A percentile compares a stretch with the other conserved stretches of the same genome.
phyloP scores from a whole-genome alignment of 345 rosid genomes.

The Populus euphratica region DNA sequence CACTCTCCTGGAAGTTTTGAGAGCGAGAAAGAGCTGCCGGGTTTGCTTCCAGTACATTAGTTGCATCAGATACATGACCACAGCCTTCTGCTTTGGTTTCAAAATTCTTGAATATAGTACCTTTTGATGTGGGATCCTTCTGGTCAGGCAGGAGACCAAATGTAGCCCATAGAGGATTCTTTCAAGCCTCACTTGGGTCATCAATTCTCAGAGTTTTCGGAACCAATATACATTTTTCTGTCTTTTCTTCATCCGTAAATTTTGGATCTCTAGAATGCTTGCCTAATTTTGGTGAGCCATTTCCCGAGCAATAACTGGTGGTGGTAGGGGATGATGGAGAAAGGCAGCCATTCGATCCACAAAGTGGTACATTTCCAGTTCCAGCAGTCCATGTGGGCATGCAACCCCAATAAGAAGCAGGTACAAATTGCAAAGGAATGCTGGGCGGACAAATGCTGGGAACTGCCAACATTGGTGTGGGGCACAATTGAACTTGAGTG shows the following conservation, averaged over 20 bases:
- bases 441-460: conserved; percentile 59
- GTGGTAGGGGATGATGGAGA: conserved; percentile 47
- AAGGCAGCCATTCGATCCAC: conserved; percentile 35
- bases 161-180: conserved; percentile 74
- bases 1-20: conserved; percentile 55
- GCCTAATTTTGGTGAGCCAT: conserved; percentile 50
- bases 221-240: conserved; percentile 46
- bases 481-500: conserved; percentile 46
- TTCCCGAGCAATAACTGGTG: conserved; percentile 38
- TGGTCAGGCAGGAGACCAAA: conserved; percentile 57
- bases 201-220: conserved; percentile 75
- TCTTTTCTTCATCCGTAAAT: conserved; percentile 34
- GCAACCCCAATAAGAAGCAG: conserved; percentile 59
- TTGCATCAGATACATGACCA: conserved; percentile 25
- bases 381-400: conserved; percentile 48
- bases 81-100: conserved; percentile 31
- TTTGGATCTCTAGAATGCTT: conserved; percentile 67
- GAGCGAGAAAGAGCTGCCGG: conserved; percentile 67
- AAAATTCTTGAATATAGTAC: conserved; percentile 32
- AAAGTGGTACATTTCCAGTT: conserved; percentile 15
- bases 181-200: conserved; percentile 69
- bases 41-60: conserved; percentile 51
- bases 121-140: conserved; percentile 30
- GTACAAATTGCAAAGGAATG: conserved; percentile 58
- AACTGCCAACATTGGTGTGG: conserved; percentile 38